Base-by-base conservation (phyloP, 441 rosid genomes). In the California macrophylla region DNA sequence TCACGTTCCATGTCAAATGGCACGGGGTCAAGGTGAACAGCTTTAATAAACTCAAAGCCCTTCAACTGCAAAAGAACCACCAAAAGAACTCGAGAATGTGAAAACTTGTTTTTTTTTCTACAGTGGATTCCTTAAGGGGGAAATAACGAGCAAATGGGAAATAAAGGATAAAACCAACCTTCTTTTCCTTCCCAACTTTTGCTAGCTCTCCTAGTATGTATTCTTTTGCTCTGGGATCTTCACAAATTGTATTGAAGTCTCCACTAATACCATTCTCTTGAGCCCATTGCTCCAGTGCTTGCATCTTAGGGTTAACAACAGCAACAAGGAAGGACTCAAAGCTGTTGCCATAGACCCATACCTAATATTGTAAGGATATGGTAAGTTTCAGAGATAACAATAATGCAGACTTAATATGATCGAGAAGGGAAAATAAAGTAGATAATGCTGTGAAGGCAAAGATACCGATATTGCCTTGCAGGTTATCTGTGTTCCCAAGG, bases 291-390 rank as follows among this genome's bases (percentile, higher is more conserved):
- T 88, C 93, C 25, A 94, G 88, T 42, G 85, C 84, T 75, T 75
- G 83, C 75, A 76, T 71, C 29, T 82, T 85, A 62, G 94, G 98
- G 78, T 90, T 92, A 61, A 79, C 87, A 0, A 90, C 89, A 10
- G 97, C 97, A 67, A 94, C 82, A 0, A 90, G 87, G 82, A 81
- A 90, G 24, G 97, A 87, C 79, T 94, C 93, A 2, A 89, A 87
- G 88, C 98, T 94, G 85, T 81, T 94, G 18, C 99, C 98, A 42
- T 94, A 92, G 26, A 94, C 89, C 99, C 98, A 92, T 76, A 94
- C 79, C 98, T 94, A 79, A 70, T 64, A 74, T 64, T 25, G 52
- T 75, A 61, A 64, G 16, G 66, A 62, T 60, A 18, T 7, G 6
- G 0, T 66, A 7, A 25, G 12, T 28, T 10, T 45, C 36, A 15